These are phyloP conservation scores for Chytriomyces confervae DNA, from an alignment of 192 early-diverging fungal species.

Conservation along the genomic window DNA sequence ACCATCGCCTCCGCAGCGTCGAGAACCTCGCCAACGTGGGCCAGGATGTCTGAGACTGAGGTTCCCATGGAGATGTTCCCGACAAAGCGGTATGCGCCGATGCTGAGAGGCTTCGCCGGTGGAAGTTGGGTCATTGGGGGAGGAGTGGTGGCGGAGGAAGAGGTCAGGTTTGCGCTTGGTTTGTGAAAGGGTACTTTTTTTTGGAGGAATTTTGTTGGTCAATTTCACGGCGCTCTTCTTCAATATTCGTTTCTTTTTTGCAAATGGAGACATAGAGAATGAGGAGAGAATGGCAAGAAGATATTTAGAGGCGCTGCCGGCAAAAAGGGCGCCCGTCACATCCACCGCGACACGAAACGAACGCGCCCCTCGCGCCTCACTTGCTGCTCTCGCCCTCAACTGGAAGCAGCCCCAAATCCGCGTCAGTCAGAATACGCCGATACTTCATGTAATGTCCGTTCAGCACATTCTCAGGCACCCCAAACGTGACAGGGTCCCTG, in stretches of 20 bases:
- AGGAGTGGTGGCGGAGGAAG: neutral
- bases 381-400: no score
- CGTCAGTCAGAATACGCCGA: constrained; percentile 29
- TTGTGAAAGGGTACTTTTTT: no score
- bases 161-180: no score
- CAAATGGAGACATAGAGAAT: no score
- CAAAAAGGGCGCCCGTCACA: no score
- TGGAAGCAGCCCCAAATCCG: constrained; percentile 6
- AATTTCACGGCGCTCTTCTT: no score
- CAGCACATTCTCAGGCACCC: constrained; percentile 37
- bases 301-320: no score
- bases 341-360: no score
- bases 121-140: neutral
- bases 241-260: no score
- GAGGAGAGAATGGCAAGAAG: no score
- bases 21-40: constrained; percentile 23
- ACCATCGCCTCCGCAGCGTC: neutral
- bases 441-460: constrained; percentile 40
- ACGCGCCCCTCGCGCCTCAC: no score
- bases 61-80: constrained; percentile 15
- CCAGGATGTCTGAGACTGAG: constrained; percentile 4
- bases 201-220: no score
- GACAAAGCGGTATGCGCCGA: constrained; percentile 10
- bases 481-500: constrained; percentile 38
- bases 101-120: neutral